Percentiles rank a stretch among this genome's conserved stretches.
These are phyloP conservation scores for Medicago ruthenica DNA, from an alignment of 306 rosid genomes.

Conservation along the genomic window DNA sequence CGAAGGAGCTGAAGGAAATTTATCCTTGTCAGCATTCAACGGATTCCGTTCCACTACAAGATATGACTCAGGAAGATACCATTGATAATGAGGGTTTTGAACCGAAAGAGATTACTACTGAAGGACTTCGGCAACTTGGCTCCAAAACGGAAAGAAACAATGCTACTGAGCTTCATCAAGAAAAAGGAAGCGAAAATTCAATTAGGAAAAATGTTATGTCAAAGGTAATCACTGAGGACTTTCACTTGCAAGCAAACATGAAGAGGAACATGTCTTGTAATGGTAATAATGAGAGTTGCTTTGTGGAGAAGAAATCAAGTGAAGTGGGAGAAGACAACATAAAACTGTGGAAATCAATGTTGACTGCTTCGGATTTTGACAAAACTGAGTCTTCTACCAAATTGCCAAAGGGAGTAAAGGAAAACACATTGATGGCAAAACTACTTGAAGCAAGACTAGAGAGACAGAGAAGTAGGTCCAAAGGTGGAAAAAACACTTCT, in stretches of 20 bases:
- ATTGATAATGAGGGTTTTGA: conserved; percentile 42
- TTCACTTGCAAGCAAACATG: conserved; percentile 41
- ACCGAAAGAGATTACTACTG: conserved; percentile 39
- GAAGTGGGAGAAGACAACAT: conserved; percentile 49
- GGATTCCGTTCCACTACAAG: conserved; percentile 64
- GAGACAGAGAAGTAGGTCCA: conserved; percentile 52
- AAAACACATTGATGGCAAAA: conserved; percentile 83
- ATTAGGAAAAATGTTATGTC: conserved; percentile 34
- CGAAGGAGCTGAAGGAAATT: conserved; percentile 55
- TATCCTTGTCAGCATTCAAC: conserved; percentile 33
- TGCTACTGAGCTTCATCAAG: conserved; percentile 28
- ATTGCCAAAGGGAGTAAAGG: conserved; percentile 69
- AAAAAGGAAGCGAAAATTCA: conserved; percentile 42
- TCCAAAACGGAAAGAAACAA: conserved; percentile 25
- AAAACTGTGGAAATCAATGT: conserved; percentile 57
- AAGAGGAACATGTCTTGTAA: conserved; percentile 42
- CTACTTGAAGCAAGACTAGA: conserved; percentile 85
- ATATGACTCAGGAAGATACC: conserved; percentile 57
- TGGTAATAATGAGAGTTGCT: conserved; percentile 42
- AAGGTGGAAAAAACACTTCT: conserved; percentile 42
- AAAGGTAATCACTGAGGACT: conserved; percentile 36
- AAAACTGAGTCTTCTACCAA: conserved; percentile 49
- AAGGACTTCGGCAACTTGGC: conserved; percentile 41
- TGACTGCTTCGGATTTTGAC: conserved; percentile 48
- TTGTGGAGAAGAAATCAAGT: conserved; percentile 44